Evolutionary conservation across 192 early-diverging fungal genomes (phyloP).

Genomic region (Dimargaris verticillata): DNA sequence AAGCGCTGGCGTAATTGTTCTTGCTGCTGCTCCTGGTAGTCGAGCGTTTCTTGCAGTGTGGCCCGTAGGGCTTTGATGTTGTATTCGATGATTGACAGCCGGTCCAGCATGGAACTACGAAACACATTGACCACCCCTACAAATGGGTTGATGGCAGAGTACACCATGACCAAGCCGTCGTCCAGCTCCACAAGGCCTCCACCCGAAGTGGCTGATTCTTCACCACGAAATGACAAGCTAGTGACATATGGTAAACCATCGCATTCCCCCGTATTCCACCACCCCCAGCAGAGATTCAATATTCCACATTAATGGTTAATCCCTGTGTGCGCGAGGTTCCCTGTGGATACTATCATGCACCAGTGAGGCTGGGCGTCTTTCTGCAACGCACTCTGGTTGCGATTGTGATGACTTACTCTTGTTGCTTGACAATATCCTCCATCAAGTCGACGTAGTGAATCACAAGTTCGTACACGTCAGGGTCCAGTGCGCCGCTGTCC

Average conservation of each 20-base stretch:
- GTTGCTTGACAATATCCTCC: slow-evolving; percentile 3
- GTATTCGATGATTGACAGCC: background rate
- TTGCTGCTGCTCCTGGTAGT: background rate
- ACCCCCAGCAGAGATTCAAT: no score
- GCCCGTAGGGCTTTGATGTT: background rate
- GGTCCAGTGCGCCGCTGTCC: slow-evolving; percentile 6
- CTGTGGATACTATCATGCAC: background rate
- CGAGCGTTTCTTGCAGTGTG: background rate
- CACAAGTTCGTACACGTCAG: slow-evolving; percentile 5
- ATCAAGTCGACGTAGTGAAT: slow-evolving; percentile 6
- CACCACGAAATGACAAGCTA: background rate
- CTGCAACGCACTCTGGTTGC: background rate
- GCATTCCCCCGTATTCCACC: background rate
- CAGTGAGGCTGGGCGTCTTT: background rate
- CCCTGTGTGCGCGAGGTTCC: background rate
- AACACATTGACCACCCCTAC: slow-evolving; percentile 5
- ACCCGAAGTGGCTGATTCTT: background rate
- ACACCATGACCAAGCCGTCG: background rate
- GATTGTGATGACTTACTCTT: background rate
- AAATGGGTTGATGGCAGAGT: background rate
- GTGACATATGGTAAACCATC: background rate
- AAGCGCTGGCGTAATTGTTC: background rate
- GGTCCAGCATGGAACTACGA: background rate
- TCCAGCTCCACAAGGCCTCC: background rate
- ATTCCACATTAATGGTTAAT: background rate